These are phyloP conservation scores for Lumnitzera littorea DNA, from an alignment of 345 rosid species.

Conservation along the genomic window DNA sequence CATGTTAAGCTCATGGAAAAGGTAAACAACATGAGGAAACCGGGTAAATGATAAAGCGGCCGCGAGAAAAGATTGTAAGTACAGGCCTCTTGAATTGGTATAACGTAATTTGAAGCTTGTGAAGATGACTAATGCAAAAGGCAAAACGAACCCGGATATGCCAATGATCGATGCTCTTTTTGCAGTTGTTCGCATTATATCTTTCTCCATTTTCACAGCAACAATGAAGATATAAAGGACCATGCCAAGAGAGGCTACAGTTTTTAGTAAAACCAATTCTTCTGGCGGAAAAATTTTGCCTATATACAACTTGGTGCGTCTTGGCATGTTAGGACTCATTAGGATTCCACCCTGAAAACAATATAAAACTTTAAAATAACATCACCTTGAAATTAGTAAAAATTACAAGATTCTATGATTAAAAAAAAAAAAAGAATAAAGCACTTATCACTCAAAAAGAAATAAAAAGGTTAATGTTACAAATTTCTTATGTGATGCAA, in stretches of 20 bases:
- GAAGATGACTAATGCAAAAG: neutral
- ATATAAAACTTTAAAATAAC: no score
- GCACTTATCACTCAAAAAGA: no score
- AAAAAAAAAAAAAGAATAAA: no score
- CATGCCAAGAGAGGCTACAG: neutral
- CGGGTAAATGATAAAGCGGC: slow-evolving; percentile 8
- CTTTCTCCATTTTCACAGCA: slow-evolving; percentile 7
- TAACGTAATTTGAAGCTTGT: neutral
- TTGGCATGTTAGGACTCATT: slow-evolving; percentile 2
- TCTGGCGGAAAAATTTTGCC: neutral
- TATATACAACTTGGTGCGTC: neutral
- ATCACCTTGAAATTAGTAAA: no score
- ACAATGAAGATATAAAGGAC: slow-evolving; percentile 6
- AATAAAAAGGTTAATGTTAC: no score
- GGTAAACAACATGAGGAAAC: slow-evolving; percentile 8
- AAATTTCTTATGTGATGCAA: no score
- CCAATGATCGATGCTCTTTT: slow-evolving; percentile 6
- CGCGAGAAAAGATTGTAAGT: neutral
- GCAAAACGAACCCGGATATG: neutral
- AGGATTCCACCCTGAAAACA: slow-evolving; percentile 10
- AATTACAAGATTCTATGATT: no score
- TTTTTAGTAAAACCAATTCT: neutral
- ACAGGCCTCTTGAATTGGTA: neutral
- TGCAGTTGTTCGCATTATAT: neutral
- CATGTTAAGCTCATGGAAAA: slow-evolving; percentile 14